Percentiles rank a stretch among this genome's conserved stretches.
phyloP scores from a whole-genome alignment of 2,329 filamentous ascomycete genomes.

The Trichoderma afroharzianum region DNA sequence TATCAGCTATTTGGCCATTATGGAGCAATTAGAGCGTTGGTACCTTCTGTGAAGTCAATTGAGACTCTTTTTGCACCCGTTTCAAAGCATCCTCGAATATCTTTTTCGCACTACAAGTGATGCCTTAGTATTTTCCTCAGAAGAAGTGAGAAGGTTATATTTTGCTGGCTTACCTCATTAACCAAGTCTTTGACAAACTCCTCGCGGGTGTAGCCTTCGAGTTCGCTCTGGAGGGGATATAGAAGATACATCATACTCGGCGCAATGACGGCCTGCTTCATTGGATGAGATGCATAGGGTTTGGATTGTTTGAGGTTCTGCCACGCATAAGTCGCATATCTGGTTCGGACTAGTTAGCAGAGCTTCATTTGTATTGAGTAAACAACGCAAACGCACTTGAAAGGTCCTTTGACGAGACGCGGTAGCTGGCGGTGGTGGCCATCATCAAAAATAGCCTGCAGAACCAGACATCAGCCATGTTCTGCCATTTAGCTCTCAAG shows the following conservation, averaged over 20 bases:
- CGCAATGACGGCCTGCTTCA: constrained; percentile 19
- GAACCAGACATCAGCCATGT: background rate
- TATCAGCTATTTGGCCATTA: background rate
- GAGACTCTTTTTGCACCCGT: constrained; percentile 17
- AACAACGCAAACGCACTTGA: background rate
- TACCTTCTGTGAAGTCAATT: constrained; percentile 20
- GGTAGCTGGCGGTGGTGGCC: constrained; percentile 19
- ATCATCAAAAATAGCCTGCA: constrained; percentile 15
- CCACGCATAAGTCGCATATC: constrained; percentile 16
- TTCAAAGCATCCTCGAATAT: constrained; percentile 18
- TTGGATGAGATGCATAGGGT: constrained; percentile 9
- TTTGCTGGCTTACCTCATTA: background rate
- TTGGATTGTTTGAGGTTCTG: constrained; percentile 12
- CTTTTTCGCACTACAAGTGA: constrained; percentile 13
- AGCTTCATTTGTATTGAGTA: background rate
- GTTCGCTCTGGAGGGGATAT: constrained; percentile 12
- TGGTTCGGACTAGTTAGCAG: background rate
- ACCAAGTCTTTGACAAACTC: constrained; percentile 17
- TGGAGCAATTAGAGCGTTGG: background rate
- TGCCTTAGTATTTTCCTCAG: background rate
- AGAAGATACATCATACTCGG: constrained; percentile 17
- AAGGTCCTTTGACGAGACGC: constrained; percentile 15
- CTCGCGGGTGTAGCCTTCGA: constrained; percentile 14
- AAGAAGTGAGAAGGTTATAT: background rate
- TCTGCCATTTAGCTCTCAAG: background rate